Evolutionary conservation across 2,329 filamentous ascomycete species (phyloP).

Genomic region (Colletotrichum limetticola): DNA sequence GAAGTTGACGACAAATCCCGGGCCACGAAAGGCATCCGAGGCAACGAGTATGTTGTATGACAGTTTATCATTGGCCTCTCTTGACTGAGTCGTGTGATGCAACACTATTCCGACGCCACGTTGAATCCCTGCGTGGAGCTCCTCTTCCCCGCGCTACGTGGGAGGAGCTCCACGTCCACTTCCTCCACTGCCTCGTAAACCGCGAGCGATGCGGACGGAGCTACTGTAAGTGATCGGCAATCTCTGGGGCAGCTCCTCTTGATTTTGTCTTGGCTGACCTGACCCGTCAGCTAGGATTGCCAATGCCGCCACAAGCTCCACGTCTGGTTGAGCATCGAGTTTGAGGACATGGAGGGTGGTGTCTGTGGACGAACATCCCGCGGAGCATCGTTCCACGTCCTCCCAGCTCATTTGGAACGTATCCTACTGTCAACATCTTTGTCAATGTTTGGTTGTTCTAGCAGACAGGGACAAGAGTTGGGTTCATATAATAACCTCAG

Average conservation of each 20-base stretch:
- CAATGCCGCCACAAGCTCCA: slow-evolving; percentile 16
- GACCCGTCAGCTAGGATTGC: neutral
- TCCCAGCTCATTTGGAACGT: neutral
- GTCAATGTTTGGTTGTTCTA: neutral
- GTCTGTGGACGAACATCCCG: slow-evolving; percentile 16
- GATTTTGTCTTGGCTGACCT: neutral
- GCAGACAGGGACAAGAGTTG: neutral
- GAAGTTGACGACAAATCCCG: too few species aligned
- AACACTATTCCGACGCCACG: neutral
- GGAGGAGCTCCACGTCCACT: slow-evolving; percentile 27
- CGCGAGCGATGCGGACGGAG: neutral
- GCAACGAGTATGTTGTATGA: too few species aligned
- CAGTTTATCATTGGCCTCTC: too few species aligned
- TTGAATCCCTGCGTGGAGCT: slow-evolving; percentile 5
- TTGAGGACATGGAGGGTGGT: neutral
- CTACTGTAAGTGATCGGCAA: neutral
- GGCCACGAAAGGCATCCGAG: too few species aligned
- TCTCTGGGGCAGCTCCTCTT: neutral
- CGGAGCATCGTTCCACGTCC: slow-evolving; percentile 14
- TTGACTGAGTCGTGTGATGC: slow-evolving; percentile 8
- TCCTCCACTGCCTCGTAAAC: neutral
- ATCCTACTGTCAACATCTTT: neutral
- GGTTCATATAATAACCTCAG: neutral
- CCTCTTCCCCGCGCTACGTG: neutral
- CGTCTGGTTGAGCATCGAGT: neutral